Evolutionary conservation across 805 yeast genomes (phyloP).

Genomic region (Brettanomyces nanus): DNA sequence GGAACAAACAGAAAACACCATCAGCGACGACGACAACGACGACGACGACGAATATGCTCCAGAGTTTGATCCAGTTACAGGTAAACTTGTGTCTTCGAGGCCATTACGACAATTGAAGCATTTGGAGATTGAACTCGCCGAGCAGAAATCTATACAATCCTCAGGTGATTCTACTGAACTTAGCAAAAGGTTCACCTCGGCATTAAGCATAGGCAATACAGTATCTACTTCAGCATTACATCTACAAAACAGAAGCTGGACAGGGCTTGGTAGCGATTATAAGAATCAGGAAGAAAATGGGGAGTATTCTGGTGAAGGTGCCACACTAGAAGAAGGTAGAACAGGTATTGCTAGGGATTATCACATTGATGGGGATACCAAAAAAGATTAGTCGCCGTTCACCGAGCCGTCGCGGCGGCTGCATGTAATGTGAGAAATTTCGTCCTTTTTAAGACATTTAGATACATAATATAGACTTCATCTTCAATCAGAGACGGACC

Average conservation of each 20-base stretch:
- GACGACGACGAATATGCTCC: conserved; percentile 57
- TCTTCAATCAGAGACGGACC: too few relatives aligned
- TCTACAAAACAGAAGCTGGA: conserved; percentile 71
- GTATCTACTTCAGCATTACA: conserved; percentile 82
- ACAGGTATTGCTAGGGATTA: conserved; percentile 90
- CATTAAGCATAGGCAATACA: conserved; percentile 63
- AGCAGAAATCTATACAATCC: conserved; percentile 16
- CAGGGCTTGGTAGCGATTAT: conserved; percentile 86
- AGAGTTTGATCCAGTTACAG: conserved; percentile 83
- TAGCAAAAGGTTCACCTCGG: conserved; percentile 47
- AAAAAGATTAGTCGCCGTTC: background rate
- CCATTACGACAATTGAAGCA: conserved; percentile 69
- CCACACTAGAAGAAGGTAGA: conserved; percentile 73
- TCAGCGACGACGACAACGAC: conserved; percentile 14
- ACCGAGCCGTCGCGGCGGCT: too few relatives aligned
- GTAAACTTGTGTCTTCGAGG: conserved; percentile 58
- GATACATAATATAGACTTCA: too few relatives aligned
- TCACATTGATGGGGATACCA: conserved; percentile 27
- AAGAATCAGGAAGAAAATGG: conserved; percentile 28
- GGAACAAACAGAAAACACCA: conserved; percentile 6
- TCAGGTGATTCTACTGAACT: conserved; percentile 26
- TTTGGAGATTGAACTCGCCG: conserved; percentile 47
- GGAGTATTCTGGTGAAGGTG: conserved; percentile 50
- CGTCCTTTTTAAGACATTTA: too few relatives aligned
- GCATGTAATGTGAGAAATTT: too few relatives aligned